Conservation (phyloP, 129 eudicot genomes). For the Chrysanthemum seticuspe region DNA sequence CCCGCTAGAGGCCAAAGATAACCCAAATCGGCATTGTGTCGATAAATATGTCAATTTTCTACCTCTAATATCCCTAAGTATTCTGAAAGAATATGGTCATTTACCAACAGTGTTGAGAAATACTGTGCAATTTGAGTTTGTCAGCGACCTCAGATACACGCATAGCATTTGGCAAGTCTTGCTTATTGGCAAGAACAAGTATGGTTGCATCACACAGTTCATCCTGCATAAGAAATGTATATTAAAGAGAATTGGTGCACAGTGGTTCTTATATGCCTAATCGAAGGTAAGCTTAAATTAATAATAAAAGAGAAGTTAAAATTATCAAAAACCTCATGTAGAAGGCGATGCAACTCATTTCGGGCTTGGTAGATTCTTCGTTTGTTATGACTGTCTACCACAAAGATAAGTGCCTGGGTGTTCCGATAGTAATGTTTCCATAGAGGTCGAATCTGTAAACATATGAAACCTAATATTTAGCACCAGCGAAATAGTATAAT, state of each 20-base stretch:
- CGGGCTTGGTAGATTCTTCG: conserved; percentile 41
- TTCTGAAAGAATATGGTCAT: neutral
- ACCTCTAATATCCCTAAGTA: neutral
- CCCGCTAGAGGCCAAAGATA: no score
- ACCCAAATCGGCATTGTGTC: no score
- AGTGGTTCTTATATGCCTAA: neutral
- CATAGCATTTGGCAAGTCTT: conserved; percentile 54
- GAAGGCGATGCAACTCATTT: conserved; percentile 42
- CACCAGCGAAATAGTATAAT: neutral
- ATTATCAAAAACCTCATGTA: conserved; percentile 31
- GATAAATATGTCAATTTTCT: neutral
- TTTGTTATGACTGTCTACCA: conserved; percentile 42
- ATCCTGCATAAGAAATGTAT: conserved; percentile 24
- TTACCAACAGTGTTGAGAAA: conserved; percentile 37
- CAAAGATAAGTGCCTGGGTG: conserved; percentile 46
- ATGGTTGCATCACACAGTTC: conserved; percentile 37
- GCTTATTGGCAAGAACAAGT: conserved; percentile 51
- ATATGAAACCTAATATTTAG: neutral
- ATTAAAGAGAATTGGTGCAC: neutral
- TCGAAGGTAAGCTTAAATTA: conserved; percentile 1
- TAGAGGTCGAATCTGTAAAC: conserved; percentile 39
- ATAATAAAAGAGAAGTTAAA: neutral
- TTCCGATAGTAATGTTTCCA: conserved; percentile 50
- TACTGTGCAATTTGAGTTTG: conserved; percentile 40
- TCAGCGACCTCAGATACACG: conserved; percentile 42